Conservation (phyloP, 2,329 filamentous ascomycete genomes). For the Colletotrichum scovillei region DNA sequence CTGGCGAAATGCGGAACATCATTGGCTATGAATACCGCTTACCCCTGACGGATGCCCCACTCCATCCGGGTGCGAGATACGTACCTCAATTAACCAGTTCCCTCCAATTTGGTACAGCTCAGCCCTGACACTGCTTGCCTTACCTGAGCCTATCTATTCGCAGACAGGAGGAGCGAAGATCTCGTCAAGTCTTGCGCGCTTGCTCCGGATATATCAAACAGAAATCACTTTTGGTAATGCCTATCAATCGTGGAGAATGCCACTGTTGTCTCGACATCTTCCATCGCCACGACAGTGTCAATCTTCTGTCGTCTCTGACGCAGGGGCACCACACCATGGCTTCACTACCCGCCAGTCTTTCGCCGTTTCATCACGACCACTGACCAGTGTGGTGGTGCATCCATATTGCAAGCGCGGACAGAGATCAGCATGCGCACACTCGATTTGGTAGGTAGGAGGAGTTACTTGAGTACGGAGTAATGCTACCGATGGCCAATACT, state of each 20-base stretch:
- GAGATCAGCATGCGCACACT: conserved; percentile 20
- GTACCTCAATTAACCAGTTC: conserved; percentile 9
- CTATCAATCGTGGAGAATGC: no score
- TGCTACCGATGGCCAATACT: neutral
- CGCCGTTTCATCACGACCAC: conserved; percentile 22
- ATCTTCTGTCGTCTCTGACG: neutral
- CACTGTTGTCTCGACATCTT: neutral
- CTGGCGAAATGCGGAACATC: neutral
- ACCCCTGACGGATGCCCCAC: neutral
- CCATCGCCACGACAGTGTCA: neutral
- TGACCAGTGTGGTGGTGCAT: neutral
- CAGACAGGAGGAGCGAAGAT: neutral
- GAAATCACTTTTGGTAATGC: no score
- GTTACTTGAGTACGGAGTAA: neutral
- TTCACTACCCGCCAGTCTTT: neutral
- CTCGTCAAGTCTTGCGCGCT: neutral
- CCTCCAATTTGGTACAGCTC: conserved; percentile 12
- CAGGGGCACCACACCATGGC: conserved; percentile 23
- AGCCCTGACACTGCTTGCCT: conserved; percentile 23
- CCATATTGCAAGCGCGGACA: conserved; percentile 12
- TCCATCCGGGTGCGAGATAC: neutral
- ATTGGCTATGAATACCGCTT: neutral
- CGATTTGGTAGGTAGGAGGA: conserved; percentile 1
- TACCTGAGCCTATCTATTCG: conserved; percentile 14
- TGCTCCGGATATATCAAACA: neutral